phyloP scores from a whole-genome alignment of 1,139 yeast species.

The Taphrina deformans region DNA sequence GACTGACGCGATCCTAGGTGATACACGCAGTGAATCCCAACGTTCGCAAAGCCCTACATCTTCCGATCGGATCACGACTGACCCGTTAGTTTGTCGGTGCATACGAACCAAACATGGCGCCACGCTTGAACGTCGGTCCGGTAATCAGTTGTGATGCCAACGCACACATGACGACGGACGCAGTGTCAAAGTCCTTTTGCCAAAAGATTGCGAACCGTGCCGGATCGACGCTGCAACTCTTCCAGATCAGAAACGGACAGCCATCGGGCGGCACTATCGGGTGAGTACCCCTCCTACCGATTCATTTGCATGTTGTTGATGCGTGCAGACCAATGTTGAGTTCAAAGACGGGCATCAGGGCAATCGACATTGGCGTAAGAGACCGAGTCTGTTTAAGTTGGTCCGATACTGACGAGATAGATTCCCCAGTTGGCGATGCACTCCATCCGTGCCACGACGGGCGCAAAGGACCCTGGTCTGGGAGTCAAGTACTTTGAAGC shows the following conservation, averaged over 20 bases:
- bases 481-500: slow-evolving; percentile 66
- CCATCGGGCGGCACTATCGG: slow-evolving; percentile 97
- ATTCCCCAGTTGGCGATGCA: slow-evolving; percentile 95
- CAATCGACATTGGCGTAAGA: slow-evolving; percentile 70
- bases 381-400: too few relatives aligned
- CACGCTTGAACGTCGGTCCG: slow-evolving; percentile 74
- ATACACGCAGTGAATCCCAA: slow-evolving; percentile 33
- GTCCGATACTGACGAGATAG: slow-evolving; percentile 6
- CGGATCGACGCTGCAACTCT: slow-evolving; percentile 62
- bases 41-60: background rate
- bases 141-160: slow-evolving; percentile 72
- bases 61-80: too few relatives aligned
- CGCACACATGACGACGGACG: slow-evolving; percentile 79
- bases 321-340: slow-evolving; percentile 63
- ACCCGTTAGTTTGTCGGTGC: slow-evolving; percentile 54
- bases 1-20: slow-evolving; percentile 14
- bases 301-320: background rate
- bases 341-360: slow-evolving; percentile 81
- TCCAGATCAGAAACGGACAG: slow-evolving; percentile 71
- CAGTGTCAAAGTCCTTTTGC: slow-evolving; percentile 64
- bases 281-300: background rate
- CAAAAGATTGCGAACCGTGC: slow-evolving; percentile 61
- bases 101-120: slow-evolving; percentile 72
- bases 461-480: slow-evolving; percentile 71
- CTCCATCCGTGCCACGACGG: slow-evolving; percentile 90